phyloP scores from a whole-genome alignment of 805 yeast genomes.

The Alloascoidea africana region DNA sequence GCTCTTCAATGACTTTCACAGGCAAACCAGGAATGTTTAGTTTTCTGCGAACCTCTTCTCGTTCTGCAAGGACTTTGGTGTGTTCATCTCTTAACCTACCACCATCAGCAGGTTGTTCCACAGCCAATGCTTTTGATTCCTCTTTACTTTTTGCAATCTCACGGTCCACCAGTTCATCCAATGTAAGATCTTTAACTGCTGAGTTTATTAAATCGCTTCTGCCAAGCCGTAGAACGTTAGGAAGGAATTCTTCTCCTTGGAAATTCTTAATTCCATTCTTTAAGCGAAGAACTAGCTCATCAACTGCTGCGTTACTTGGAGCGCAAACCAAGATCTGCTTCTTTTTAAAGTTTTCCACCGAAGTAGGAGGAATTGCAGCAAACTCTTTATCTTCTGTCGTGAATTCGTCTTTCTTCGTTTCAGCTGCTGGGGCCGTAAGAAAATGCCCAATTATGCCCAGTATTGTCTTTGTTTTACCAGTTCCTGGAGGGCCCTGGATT shows the following conservation, averaged over 20 bases:
- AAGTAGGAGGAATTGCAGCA: constrained; percentile 1
- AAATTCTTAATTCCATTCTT: constrained; percentile 30
- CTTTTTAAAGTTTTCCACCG: constrained; percentile 10
- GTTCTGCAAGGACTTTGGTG: constrained; percentile 29
- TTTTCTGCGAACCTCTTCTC: constrained; percentile 32
- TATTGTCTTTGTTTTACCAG: constrained; percentile 80
- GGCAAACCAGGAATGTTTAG: constrained; percentile 8
- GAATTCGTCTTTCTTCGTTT: too few species aligned
- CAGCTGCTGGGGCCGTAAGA: background rate
- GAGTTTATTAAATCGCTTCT: constrained; percentile 9
- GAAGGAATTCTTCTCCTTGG: constrained; percentile 62
- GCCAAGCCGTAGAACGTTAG: constrained; percentile 30
- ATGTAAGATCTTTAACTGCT: constrained; percentile 39
- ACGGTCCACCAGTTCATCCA: constrained; percentile 66
- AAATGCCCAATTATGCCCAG: constrained; percentile 64
- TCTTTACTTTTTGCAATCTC: constrained; percentile 27
- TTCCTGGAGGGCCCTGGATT: constrained; percentile 86
- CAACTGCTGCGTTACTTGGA: constrained; percentile 88
- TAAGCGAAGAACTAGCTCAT: constrained; percentile 61
- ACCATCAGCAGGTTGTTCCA: constrained; percentile 25
- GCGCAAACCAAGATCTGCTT: constrained; percentile 64
- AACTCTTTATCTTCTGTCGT: too few species aligned
- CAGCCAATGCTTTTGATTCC: constrained; percentile 17
- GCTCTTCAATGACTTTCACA: constrained; percentile 10
- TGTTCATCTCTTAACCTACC: constrained; percentile 26